Evolutionary conservation across 768 basidiomycete species (phyloP).

Genomic region (Tylopilus sp.): DNA sequence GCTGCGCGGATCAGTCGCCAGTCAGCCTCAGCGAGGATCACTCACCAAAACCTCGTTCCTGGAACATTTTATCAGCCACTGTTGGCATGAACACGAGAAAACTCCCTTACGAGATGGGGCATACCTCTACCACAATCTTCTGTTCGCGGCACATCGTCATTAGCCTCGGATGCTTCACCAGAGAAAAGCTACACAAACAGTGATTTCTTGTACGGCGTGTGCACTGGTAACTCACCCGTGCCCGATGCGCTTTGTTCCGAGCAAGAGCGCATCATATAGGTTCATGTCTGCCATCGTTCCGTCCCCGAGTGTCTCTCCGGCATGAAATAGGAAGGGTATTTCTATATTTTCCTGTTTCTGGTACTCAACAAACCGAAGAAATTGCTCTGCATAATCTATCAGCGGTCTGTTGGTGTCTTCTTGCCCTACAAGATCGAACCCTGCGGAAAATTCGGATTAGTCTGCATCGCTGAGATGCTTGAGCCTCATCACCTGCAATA

Average conservation of each 20-base stretch:
- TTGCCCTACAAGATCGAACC: conserved; percentile 44
- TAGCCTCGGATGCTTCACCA: not conserved
- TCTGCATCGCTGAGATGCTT: not conserved
- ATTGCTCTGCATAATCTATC: conserved; percentile 36
- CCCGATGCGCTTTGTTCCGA: not conserved
- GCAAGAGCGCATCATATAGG: not conserved
- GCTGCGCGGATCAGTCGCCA: not conserved
- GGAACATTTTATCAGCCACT: not conserved
- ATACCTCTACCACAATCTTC: not conserved
- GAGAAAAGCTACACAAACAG: not conserved
- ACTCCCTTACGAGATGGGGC: not conserved
- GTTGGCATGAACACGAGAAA: not conserved
- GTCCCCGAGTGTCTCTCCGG: not conserved
- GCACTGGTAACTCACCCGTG: not conserved
- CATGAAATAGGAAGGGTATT: not conserved
- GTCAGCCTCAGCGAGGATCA: not conserved
- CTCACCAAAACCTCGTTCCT: not conserved
- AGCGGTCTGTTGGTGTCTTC: conserved; percentile 20
- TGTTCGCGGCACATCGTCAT: not conserved
- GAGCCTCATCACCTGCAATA: conserved; percentile 34
- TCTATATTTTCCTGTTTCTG: conserved; percentile 17
- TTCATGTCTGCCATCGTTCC: not conserved
- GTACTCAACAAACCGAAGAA: conserved; percentile 38
- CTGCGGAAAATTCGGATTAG: conserved; percentile 14
- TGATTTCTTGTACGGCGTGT: not conserved